These are phyloP conservation scores for Melampsora americana DNA, from an alignment of 1,284 basidiomycete species.

Conservation along the genomic window DNA sequence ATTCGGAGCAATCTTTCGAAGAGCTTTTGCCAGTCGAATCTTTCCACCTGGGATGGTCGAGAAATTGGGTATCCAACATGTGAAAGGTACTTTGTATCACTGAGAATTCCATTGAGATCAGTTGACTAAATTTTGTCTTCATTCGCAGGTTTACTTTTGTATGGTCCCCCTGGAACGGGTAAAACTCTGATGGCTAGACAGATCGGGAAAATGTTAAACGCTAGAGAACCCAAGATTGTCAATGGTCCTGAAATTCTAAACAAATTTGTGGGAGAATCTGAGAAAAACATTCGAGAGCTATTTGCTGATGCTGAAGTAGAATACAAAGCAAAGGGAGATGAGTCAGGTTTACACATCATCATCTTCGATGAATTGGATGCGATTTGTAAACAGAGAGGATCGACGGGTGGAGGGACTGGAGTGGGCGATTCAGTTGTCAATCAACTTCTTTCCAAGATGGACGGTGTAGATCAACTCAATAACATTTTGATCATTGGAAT, in stretches of 20 bases:
- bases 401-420: constrained; percentile 78
- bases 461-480: constrained; percentile 98
- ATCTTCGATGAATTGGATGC: constrained; percentile 99
- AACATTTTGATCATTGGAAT: constrained; percentile 99
- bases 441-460: constrained; percentile 99
- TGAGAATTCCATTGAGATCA: not conserved
- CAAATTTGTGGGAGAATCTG: constrained; percentile 96
- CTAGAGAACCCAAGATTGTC: constrained; percentile 95
- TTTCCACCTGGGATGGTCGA: constrained; percentile 96
- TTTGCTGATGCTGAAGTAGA: constrained; percentile 98
- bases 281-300: constrained; percentile 97
- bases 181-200: constrained; percentile 98
- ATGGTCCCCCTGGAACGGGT: constrained; percentile 95
- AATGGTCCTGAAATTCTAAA: constrained; percentile 97
- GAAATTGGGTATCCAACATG: constrained; percentile 96
- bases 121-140: not conserved
- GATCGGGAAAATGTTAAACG: constrained; percentile 99
- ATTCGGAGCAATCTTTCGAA: constrained; percentile 94
- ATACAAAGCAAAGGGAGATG: constrained; percentile 98
- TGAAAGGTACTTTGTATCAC: constrained; percentile 67
- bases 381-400: constrained; percentile 96
- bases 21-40: constrained; percentile 95
- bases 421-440: constrained; percentile 99
- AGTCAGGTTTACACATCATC: constrained; percentile 96
- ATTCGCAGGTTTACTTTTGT: constrained; percentile 76